These are phyloP conservation scores for Cnidoscolus chayamansa DNA, from an alignment of 441 rosid genomes.

Conservation along the genomic window DNA sequence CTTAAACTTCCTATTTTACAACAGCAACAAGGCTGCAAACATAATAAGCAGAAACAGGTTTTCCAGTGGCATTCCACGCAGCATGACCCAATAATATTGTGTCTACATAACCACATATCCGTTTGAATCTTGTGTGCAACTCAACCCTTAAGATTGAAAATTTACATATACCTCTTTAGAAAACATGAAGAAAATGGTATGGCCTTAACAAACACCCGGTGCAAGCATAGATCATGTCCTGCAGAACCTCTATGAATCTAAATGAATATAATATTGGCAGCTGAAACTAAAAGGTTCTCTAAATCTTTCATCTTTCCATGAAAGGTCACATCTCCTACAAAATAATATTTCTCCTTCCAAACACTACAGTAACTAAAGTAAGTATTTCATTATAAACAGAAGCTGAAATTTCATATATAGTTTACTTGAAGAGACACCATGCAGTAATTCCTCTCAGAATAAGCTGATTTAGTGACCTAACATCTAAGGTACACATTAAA, in stretches of 20 bases:
- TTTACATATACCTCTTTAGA: not conserved
- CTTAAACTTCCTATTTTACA: not conserved
- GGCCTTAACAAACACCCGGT: not conserved
- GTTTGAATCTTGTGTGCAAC: not conserved
- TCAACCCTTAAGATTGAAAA: not conserved
- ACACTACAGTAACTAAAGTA: not conserved
- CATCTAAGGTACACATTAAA: not conserved
- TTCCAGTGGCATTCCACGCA: not conserved
- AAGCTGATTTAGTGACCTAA: not conserved
- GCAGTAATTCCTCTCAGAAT: not conserved
- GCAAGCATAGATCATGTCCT: slow-evolving; percentile 6
- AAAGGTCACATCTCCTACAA: not conserved
- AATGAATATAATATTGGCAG: not conserved
- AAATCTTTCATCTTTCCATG: not conserved
- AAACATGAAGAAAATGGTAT: not conserved
- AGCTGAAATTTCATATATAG: not conserved
- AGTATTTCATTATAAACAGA: not conserved
- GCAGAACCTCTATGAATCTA: not conserved
- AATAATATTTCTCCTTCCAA: not conserved
- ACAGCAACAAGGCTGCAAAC: not conserved
- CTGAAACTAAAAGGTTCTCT: not conserved
- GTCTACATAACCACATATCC: not conserved
- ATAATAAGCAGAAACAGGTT: not conserved
- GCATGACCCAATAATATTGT: not conserved
- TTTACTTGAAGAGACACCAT: not conserved